These are phyloP conservation scores for Fusarium heterosporum DNA, from an alignment of 2,329 filamentous ascomycete species.

Conservation along the genomic window DNA sequence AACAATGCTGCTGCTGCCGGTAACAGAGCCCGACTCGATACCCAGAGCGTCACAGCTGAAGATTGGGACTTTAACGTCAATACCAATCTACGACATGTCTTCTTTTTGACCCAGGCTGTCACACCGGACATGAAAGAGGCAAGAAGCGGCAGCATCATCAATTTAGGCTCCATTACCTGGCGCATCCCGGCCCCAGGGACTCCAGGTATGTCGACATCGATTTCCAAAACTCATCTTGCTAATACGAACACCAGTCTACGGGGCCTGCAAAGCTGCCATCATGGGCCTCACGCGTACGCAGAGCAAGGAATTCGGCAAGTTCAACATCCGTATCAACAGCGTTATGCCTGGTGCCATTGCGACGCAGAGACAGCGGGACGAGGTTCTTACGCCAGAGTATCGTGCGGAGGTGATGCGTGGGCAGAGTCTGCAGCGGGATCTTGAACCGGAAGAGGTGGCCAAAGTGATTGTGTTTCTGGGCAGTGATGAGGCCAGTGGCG, in stretches of 20 bases:
- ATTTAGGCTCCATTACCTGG: slow-evolving; percentile 64
- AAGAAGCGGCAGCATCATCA: slow-evolving; percentile 63
- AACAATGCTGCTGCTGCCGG: slow-evolving; percentile 77
- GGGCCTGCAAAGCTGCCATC: slow-evolving; percentile 64
- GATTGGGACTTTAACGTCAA: slow-evolving; percentile 58
- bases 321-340: slow-evolving; percentile 61
- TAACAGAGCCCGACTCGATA: slow-evolving; percentile 45
- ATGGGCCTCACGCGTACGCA: slow-evolving; percentile 68
- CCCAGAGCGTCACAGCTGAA: slow-evolving; percentile 54
- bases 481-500: slow-evolving; percentile 59
- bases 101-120: slow-evolving; percentile 79
- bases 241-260: slow-evolving; percentile 53
- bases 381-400: slow-evolving; percentile 58
- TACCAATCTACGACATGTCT: slow-evolving; percentile 58
- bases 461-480: slow-evolving; percentile 59
- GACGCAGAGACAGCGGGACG: slow-evolving; percentile 58
- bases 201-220: slow-evolving; percentile 42
- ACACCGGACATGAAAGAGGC: slow-evolving; percentile 66
- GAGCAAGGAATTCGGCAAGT: slow-evolving; percentile 63
- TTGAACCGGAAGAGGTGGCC: slow-evolving; percentile 58
- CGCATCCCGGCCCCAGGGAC: slow-evolving; percentile 56
- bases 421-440: slow-evolving; percentile 58
- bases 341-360: slow-evolving; percentile 63
- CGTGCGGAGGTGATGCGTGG: slow-evolving; percentile 53
- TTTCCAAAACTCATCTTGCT: neutral